These are phyloP conservation scores for Coemansia sp. DNA, from an alignment of 192 early-diverging fungal species.

Conservation along the genomic window DNA sequence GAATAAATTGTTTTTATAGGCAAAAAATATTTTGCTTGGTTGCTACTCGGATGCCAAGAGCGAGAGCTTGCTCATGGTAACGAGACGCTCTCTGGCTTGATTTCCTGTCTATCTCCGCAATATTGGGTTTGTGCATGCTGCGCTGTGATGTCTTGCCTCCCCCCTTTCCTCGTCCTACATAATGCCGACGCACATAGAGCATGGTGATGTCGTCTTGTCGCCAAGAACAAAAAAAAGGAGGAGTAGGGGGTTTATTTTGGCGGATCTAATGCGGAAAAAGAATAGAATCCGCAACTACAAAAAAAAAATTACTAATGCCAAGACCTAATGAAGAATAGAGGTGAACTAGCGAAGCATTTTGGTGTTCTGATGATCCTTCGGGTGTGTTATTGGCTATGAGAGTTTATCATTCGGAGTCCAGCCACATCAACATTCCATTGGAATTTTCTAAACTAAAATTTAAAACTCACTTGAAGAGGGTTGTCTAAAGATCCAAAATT, in stretches of 20 bases:
- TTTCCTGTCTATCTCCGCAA: not conserved
- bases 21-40: not conserved
- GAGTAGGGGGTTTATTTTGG: not conserved
- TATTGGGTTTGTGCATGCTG: not conserved
- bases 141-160: not conserved
- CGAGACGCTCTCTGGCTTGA: not conserved
- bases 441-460: too few relatives aligned
- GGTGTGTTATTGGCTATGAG: not conserved
- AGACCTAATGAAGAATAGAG: not conserved
- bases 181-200: conserved; percentile 1
- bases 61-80: not conserved
- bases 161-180: not conserved
- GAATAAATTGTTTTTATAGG: not conserved
- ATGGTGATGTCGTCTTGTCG: not conserved
- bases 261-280: conserved; percentile 5
- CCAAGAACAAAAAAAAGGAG: not conserved
- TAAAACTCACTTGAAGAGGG: too few relatives aligned
- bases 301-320: not conserved
- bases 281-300: not conserved
- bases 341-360: not conserved
- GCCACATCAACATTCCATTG: too few relatives aligned
- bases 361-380: not conserved
- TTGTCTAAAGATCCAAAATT: too few relatives aligned
- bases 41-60: not conserved
- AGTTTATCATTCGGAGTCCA: too few relatives aligned